Evolutionary conservation across 441 rosid genomes (phyloP).

Genomic region (Geranium incanum): DNA sequence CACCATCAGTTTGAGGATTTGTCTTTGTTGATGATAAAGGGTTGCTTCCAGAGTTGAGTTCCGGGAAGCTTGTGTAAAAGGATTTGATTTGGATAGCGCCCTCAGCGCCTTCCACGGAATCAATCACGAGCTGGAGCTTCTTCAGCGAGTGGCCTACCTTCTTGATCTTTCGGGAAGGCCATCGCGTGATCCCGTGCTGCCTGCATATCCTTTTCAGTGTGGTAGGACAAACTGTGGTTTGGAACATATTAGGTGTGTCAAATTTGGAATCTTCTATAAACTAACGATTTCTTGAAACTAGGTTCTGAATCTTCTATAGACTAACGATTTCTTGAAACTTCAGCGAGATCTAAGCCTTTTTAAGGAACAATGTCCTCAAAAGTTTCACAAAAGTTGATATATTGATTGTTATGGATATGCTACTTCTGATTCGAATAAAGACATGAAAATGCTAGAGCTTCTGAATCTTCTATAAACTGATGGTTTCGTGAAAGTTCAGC

Average conservation of each 20-base stretch:
- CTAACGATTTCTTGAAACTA: neutral
- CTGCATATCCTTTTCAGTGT: slow-evolving; percentile 87
- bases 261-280: neutral
- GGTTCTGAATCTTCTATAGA: neutral
- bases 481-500: no score
- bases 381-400: no score
- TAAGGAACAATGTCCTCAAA: no score
- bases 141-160: slow-evolving; percentile 71
- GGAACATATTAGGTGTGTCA: slow-evolving; percentile 16
- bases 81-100: slow-evolving; percentile 63
- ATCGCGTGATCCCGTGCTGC: slow-evolving; percentile 72
- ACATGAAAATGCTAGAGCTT: neutral
- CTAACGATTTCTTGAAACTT: no score
- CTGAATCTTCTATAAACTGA: neutral
- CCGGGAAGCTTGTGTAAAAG: slow-evolving; percentile 73
- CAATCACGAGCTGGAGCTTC: slow-evolving; percentile 77
- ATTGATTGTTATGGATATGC: no score
- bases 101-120: slow-evolving; percentile 66
- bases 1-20: slow-evolving; percentile 27
- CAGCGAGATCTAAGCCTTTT: no score
- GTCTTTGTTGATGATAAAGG: slow-evolving; percentile 26
- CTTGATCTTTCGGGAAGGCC: slow-evolving; percentile 90
- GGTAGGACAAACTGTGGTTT: slow-evolving; percentile 74
- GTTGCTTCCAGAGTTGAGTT: slow-evolving; percentile 39
- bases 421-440: no score